These are phyloP conservation scores for Fonsecaea erecta DNA, from an alignment of 2,329 filamentous ascomycete genomes.

Conservation along the genomic window DNA sequence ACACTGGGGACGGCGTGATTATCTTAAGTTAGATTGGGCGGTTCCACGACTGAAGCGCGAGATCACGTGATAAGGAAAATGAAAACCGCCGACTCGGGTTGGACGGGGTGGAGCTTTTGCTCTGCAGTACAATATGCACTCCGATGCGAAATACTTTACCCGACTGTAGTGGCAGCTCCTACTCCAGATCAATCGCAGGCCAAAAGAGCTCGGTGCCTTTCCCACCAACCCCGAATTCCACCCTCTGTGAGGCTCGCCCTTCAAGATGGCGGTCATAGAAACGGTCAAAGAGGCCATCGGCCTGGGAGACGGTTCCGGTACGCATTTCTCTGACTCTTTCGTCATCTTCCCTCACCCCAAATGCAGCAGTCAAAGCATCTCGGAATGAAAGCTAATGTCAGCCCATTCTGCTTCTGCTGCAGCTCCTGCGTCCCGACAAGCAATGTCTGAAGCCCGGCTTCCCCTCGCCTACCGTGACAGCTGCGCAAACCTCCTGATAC, in stretches of 20 bases:
- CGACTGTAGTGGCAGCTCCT: slow-evolving; percentile 2
- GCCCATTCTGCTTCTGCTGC: slow-evolving; percentile 25
- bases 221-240: background rate
- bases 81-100: background rate
- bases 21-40: background rate
- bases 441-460: slow-evolving; percentile 89
- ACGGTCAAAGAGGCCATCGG: slow-evolving; percentile 56
- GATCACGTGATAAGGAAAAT: background rate
- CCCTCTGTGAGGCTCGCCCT: background rate
- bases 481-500: slow-evolving; percentile 92
- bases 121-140: slow-evolving; percentile 4
- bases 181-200: background rate
- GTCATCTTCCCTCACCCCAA: too few relatives aligned
- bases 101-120: background rate
- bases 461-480: slow-evolving; percentile 92
- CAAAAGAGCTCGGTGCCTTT: background rate
- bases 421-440: slow-evolving; percentile 72
- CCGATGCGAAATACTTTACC: background rate
- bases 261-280: slow-evolving; percentile 45
- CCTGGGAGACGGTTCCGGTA: slow-evolving; percentile 48
- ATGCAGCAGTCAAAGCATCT: too few relatives aligned
- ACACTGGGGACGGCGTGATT: background rate
- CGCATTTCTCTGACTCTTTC: slow-evolving; percentile 24
- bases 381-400: slow-evolving; percentile 37
- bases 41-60: background rate